Conservation (phyloP, 208 protist genomes). For the Trypanosoma scelopori region DNA sequence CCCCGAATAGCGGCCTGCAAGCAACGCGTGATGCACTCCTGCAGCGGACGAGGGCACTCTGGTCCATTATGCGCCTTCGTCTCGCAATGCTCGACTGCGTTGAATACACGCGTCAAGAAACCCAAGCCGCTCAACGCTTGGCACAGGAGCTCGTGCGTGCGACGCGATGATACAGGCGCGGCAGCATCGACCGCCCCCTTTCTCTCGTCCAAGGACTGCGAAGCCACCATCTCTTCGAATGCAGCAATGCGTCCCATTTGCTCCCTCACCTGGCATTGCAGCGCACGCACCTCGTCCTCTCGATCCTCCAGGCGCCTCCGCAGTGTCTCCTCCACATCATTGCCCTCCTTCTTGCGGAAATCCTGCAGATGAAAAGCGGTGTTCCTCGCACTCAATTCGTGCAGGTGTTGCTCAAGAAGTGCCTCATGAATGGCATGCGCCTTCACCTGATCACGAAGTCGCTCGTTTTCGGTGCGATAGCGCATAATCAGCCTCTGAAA, state of each 20-base stretch:
- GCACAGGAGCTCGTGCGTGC: constrained; percentile 39
- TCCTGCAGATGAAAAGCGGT: constrained; percentile 23
- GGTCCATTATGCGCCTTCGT: constrained; percentile 6
- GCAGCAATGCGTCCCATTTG: constrained; percentile 46
- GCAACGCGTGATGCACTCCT: constrained; percentile 48
- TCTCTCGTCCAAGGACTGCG: constrained; percentile 17
- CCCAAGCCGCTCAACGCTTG: constrained; percentile 44
- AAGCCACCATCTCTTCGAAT: constrained; percentile 33
- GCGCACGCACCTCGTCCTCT: constrained; percentile 30
- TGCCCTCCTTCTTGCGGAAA: constrained; percentile 10
- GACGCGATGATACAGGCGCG: constrained; percentile 9
- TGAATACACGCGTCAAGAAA: constrained; percentile 77
- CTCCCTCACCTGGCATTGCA: constrained; percentile 41
- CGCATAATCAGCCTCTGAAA: constrained; percentile 34
- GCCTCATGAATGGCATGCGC: constrained; percentile 44
- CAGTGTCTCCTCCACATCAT: constrained; percentile 8
- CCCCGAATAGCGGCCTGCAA: constrained; percentile 52
- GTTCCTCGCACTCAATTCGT: constrained; percentile 34
- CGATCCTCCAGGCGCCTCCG: constrained; percentile 22
- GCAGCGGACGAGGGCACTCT: constrained; percentile 33
- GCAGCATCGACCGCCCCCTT: constrained; percentile 1
- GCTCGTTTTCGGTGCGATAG: constrained; percentile 57
- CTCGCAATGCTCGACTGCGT: constrained; percentile 65
- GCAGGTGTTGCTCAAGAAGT: constrained; percentile 45
- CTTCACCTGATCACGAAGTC: constrained; percentile 57